Conservation (phyloP, 2,329 filamentous ascomycete species). For the Aspergillus puulaauensis region DNA sequence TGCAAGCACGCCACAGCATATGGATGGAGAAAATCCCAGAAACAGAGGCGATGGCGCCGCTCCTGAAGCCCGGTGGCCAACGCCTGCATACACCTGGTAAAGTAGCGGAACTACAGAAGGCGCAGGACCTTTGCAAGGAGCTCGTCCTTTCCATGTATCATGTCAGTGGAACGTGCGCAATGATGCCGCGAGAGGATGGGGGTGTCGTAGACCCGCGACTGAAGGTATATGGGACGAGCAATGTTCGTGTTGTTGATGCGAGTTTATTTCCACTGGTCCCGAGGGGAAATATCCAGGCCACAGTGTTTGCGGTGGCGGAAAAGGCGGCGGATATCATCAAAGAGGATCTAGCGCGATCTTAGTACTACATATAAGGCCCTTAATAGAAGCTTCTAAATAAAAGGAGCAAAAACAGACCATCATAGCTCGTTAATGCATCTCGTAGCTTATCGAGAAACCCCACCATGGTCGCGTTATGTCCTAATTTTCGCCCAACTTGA, state of each 20-base stretch:
- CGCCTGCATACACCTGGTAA: conserved; percentile 16
- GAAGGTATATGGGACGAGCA: conserved; percentile 9
- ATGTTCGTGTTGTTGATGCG: conserved; percentile 12
- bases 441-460: too few relatives aligned
- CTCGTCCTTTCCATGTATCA: conserved; percentile 11
- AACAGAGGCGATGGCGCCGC: conserved; percentile 28
- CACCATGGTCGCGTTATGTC: too few relatives aligned
- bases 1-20: conserved; percentile 38
- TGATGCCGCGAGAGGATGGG: conserved; percentile 6
- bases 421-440: too few relatives aligned
- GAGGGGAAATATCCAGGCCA: conserved; percentile 9
- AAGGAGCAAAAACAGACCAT: too few relatives aligned
- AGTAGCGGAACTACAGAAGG: conserved; percentile 10
- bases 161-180: conserved; percentile 4
- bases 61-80: conserved; percentile 32
- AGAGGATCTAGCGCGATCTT: neutral
- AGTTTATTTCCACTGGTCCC: conserved; percentile 7
- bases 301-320: conserved; percentile 10
- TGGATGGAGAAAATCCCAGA: conserved; percentile 32
- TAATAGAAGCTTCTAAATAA: too few relatives aligned
- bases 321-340: conserved; percentile 14
- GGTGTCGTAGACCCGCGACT: conserved; percentile 9
- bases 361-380: too few relatives aligned
- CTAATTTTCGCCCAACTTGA: too few relatives aligned
- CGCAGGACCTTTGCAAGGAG: conserved; percentile 20